Evolutionary conservation across 352 stramenopile genomes (phyloP).

Genomic region (Phytophthora meadii): DNA sequence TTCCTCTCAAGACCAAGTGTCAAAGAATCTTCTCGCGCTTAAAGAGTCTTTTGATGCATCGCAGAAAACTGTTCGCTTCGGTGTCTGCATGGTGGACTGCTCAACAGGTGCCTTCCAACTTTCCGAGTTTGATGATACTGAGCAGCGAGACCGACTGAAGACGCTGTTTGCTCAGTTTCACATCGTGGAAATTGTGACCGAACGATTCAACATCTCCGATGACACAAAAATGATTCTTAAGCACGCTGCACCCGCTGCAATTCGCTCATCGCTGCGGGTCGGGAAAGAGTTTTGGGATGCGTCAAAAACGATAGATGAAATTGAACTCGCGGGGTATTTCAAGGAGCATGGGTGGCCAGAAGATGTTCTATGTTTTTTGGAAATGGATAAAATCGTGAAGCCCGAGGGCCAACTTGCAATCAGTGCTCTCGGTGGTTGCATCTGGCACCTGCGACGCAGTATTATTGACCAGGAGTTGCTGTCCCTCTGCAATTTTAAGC

Average conservation of each 20-base stretch:
- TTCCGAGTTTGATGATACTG: conserved; percentile 97
- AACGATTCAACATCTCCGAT: conserved; percentile 67
- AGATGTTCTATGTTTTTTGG: conserved; percentile 63
- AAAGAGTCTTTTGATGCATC: conserved; percentile 77
- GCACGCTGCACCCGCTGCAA: conserved; percentile 60
- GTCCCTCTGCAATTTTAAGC: conserved; percentile 78
- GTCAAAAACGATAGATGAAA: conserved; percentile 89
- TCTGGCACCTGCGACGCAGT: conserved; percentile 82
- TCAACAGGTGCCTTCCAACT: conserved; percentile 94
- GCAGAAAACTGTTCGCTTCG: conserved; percentile 79
- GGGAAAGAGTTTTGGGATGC: conserved; percentile 92
- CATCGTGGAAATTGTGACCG: conserved; percentile 86
- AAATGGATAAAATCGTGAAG: conserved; percentile 77
- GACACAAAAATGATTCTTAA: conserved; percentile 83
- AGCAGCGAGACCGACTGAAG: conserved; percentile 94
- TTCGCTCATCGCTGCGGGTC: conserved; percentile 70
- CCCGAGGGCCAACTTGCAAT: conserved; percentile 66
- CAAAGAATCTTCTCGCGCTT: conserved; percentile 66
- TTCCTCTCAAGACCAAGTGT: conserved; percentile 56
- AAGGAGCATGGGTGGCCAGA: conserved; percentile 75
- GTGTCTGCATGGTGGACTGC: conserved; percentile 96
- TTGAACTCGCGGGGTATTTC: conserved; percentile 92
- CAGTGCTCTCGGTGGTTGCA: conserved; percentile 75
- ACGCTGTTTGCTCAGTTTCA: conserved; percentile 94
- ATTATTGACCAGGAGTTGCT: conserved; percentile 88